phyloP scores from a whole-genome alignment of 257 asterid species.

The Eustoma russellianum region DNA sequence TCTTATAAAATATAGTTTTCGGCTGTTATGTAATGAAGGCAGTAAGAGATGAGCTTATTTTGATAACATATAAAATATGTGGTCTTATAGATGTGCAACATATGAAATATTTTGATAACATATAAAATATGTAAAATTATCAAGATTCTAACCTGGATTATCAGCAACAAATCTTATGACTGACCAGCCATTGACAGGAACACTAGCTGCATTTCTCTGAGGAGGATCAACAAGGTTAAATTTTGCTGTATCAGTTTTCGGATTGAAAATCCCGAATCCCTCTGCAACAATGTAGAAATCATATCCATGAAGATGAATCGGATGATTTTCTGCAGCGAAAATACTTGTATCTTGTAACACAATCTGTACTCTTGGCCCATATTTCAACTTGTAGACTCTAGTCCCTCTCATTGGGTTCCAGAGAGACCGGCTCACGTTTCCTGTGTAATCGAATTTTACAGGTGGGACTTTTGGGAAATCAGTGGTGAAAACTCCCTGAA shows the following conservation, averaged over 20 bases:
- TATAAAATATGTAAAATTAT: no score
- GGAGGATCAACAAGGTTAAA: conserved; percentile 89
- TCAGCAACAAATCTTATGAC: conserved; percentile 88
- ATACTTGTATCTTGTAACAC: conserved; percentile 86
- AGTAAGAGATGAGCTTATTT: no score
- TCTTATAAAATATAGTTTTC: no score
- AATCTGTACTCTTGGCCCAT: conserved; percentile 62
- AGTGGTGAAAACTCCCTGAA: conserved; percentile 67
- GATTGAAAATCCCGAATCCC: conserved; percentile 82
- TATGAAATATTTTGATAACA: no score
- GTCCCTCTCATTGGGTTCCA: conserved; percentile 71
- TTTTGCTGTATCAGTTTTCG: conserved; percentile 42
- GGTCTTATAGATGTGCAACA: no score
- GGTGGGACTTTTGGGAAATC: conserved; percentile 77
- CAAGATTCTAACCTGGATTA: conserved; percentile 60
- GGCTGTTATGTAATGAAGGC: no score
- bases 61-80: no score
- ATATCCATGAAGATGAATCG: conserved; percentile 92
- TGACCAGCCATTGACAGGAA: conserved; percentile 88
- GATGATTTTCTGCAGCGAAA: conserved; percentile 75
- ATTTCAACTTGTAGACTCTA: conserved; percentile 47
- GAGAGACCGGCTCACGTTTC: conserved; percentile 68
- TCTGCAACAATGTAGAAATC: conserved; percentile 74
- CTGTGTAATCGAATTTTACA: conserved; percentile 59
- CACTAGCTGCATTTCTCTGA: conserved; percentile 58